Conservation (phyloP, 2,329 filamentous ascomycete genomes). For the Colletotrichum graminicola region DNA sequence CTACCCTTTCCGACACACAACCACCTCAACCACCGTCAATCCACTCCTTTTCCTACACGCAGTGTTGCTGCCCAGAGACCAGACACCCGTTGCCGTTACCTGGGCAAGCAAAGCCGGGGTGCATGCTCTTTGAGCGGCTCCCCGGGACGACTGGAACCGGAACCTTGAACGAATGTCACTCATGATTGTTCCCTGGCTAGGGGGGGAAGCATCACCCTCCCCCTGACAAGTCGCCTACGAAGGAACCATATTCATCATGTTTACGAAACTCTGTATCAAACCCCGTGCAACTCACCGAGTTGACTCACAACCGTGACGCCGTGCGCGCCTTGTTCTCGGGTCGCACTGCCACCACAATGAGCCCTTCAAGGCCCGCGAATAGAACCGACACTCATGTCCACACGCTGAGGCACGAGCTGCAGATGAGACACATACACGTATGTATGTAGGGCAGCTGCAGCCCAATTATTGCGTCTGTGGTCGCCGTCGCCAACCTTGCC, state of each 20-base stretch:
- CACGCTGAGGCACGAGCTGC: constrained; percentile 30
- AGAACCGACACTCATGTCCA: constrained; percentile 13
- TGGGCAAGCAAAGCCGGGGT: constrained; percentile 9
- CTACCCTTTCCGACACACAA: constrained; percentile 13
- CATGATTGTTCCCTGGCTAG: background rate
- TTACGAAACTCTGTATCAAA: background rate
- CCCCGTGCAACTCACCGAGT: background rate
- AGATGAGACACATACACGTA: constrained; percentile 38
- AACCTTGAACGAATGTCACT: constrained; percentile 16
- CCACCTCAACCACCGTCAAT: constrained; percentile 9
- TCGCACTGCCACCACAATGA: constrained; percentile 28
- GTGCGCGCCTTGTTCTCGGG: constrained; percentile 8
- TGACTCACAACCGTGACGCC: constrained; percentile 24
- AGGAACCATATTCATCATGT: background rate
- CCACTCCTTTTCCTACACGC: background rate
- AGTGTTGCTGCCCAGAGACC: constrained; percentile 16
- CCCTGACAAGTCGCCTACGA: background rate
- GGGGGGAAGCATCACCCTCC: background rate
- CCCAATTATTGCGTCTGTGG: constrained; percentile 28
- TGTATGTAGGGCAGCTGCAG: constrained; percentile 32
- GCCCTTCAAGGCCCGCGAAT: constrained; percentile 17
- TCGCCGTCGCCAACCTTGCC: background rate
- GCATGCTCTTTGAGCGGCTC: constrained; percentile 3
- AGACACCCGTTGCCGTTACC: constrained; percentile 1
- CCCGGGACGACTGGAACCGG: constrained; percentile 20